These are phyloP conservation scores for Sporothrix mexicana DNA, from an alignment of 2,329 filamentous ascomycete species.

Conservation along the genomic window DNA sequence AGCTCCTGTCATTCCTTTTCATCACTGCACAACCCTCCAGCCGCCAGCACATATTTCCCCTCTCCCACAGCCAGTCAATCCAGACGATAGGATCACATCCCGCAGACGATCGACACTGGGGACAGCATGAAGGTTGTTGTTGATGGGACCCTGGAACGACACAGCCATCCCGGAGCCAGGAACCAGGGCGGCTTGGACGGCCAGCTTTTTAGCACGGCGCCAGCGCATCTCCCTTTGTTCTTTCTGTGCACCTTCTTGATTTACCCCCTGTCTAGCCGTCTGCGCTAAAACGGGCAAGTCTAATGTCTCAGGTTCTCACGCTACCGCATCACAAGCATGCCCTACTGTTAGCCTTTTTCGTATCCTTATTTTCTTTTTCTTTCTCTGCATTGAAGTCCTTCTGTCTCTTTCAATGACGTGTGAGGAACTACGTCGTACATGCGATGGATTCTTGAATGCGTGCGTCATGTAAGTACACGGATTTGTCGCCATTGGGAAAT, in stretches of 20 bases:
- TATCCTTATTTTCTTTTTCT: neutral
- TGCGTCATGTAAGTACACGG: neutral
- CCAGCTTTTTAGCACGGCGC: neutral
- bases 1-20: neutral
- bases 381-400: neutral
- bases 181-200: neutral
- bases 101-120: conserved; percentile 22
- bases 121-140: conserved; percentile 18
- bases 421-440: neutral
- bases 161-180: conserved; percentile 23
- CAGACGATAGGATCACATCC: conserved; percentile 25
- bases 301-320: conserved; percentile 28
- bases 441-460: neutral
- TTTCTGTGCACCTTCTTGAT: neutral
- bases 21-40: conserved; percentile 12
- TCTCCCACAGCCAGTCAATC: conserved; percentile 17
- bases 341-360: neutral
- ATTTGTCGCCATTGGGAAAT: neutral
- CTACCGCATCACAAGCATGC: conserved; percentile 21
- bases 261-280: conserved; percentile 12
- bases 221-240: neutral
- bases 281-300: conserved; percentile 22
- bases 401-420: conserved; percentile 13
- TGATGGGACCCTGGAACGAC: conserved; percentile 1
- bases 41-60: conserved; percentile 14